phyloP scores from a whole-genome alignment of 495 filamentous ascomycete species.

The Aspergillus funiculosus region DNA sequence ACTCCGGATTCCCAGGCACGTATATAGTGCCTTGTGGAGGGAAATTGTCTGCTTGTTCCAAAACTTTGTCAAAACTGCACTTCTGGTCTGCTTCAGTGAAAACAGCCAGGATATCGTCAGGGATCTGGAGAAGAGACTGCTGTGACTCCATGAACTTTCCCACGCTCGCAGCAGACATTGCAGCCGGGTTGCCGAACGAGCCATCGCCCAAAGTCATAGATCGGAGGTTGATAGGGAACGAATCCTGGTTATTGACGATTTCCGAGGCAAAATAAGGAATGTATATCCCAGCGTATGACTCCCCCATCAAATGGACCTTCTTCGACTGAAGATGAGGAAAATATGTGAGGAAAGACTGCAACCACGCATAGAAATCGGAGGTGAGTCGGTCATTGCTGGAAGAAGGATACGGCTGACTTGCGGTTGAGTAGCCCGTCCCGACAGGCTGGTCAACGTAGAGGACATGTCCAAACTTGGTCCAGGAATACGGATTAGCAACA shows the following conservation, averaged over 20 bases:
- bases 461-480: constrained; percentile 37
- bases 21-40: constrained; percentile 29
- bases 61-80: constrained; percentile 32
- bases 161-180: constrained; percentile 2
- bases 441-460: constrained; percentile 42
- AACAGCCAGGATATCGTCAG: constrained; percentile 21
- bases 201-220: constrained; percentile 29
- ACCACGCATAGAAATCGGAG: constrained; percentile 32
- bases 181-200: constrained; percentile 12
- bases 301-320: constrained; percentile 36
- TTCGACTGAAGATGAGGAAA: constrained; percentile 33
- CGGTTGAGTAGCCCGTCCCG: constrained; percentile 35
- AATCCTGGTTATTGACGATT: constrained; percentile 26
- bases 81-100: constrained; percentile 27
- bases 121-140: background rate
- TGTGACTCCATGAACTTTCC: constrained; percentile 13
- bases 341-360: constrained; percentile 30
- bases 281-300: constrained; percentile 40
- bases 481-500: constrained; percentile 42
- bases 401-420: constrained; percentile 27
- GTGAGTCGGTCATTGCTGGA: constrained; percentile 28
- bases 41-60: constrained; percentile 26
- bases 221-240: constrained; percentile 27
- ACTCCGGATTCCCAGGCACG: constrained; percentile 35
- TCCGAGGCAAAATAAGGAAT: constrained; percentile 38